Evolutionary conservation across 2,329 filamentous ascomycete genomes (phyloP).

Genomic region (Botryotinia globosa): DNA sequence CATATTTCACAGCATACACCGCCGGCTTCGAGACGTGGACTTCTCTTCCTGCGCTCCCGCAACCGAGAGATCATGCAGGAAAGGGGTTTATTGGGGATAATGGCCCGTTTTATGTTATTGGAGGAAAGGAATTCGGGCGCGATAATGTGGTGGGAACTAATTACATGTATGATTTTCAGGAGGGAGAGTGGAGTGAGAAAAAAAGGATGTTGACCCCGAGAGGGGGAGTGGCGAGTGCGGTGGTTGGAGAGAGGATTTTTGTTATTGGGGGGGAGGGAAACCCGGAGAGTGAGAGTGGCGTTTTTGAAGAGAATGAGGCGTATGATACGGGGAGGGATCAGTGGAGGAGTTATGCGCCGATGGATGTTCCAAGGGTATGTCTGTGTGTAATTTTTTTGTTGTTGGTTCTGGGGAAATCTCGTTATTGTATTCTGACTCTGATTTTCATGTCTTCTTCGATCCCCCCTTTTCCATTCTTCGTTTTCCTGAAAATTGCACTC

Average conservation of each 20-base stretch:
- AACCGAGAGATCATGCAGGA: conserved; percentile 40
- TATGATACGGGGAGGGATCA: conserved; percentile 33
- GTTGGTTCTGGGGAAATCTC: neutral
- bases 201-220: conserved; percentile 42
- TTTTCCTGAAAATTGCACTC: no score
- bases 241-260: conserved; percentile 37
- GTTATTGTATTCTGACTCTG: neutral
- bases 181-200: conserved; percentile 31
- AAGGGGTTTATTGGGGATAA: conserved; percentile 27
- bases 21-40: conserved; percentile 35
- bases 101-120: conserved; percentile 39
- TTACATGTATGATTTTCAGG: conserved; percentile 39
- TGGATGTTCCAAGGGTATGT: conserved; percentile 33
- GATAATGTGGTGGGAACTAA: conserved; percentile 40
- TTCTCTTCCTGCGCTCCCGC: conserved; percentile 38
- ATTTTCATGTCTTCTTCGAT: no score
- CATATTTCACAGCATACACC: conserved; percentile 38
- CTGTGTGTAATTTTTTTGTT: neutral
- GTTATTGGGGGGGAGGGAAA: conserved; percentile 44
- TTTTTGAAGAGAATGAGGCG: conserved; percentile 38
- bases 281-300: conserved; percentile 23
- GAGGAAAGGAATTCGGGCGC: conserved; percentile 31
- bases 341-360: neutral
- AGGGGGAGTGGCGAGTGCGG: conserved; percentile 37
- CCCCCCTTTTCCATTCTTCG: no score